Evolutionary conservation across 345 rosid species (phyloP), one percentile per base, ranked within the genome.

Genomic region (Anacardium occidentale): DNA sequence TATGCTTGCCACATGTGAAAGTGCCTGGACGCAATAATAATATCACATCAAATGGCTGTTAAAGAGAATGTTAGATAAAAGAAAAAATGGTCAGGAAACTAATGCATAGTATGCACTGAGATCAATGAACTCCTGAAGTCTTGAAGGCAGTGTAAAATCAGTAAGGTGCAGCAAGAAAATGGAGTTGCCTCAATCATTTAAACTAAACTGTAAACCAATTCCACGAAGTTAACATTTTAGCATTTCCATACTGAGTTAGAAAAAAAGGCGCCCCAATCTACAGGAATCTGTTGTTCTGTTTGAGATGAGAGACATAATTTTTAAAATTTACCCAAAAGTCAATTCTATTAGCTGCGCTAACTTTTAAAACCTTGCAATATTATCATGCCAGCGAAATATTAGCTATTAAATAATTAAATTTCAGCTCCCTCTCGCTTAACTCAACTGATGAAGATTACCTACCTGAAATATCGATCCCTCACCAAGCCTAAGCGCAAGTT

Each of bases 401-500:
- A 59, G 25, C 15, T 45, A 54, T 45, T 40, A 37, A 68, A 69
- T 24, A 15, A 17, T 4, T 3, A 62, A 8, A 45, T 45, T 25
- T 17, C 53, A 42, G 17, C 21, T 34, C 63, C 7, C 32, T 21
- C 47, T 47, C 48, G 11, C 12, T 48, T 44, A n/a, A 70, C 71
- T 40, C 2, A 59, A 29, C 63, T 3, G 20, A 6, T 37, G 42
- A 0, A 56, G 22, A 25, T 40, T 25, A 58, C 21, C 18, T 18
- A 2, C 47, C 61, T 21, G 21, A 34, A 14, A 44, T 6, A 26
- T 45, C 54, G 5, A 34, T 37, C 68, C 45, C 54, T 65, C 25
- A 50, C 63, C 25, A 61, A 70, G 68, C 34, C 18, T 20, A 66
- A 71, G 44, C 64, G 51, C 66, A 78, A 56, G 58, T 58, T 21